Conservation (phyloP, 164 flowering plant species). For the Nelumbo lutea region DNA sequence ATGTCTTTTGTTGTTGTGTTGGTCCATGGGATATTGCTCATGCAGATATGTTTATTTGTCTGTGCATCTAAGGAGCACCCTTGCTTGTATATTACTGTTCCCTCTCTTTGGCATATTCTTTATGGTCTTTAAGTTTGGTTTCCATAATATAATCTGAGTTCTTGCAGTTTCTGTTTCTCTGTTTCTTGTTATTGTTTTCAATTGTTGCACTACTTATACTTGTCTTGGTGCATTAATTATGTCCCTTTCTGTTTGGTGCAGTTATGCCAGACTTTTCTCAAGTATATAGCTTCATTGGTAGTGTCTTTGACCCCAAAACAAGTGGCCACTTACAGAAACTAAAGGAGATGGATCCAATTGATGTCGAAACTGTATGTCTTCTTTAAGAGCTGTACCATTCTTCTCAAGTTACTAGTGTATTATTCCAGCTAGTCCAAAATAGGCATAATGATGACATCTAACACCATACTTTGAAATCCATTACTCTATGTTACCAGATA, state of each 20-base stretch:
- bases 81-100: background rate
- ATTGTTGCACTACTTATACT: background rate
- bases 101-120: background rate
- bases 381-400: background rate
- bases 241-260: conserved; percentile 30
- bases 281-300: conserved; percentile 82
- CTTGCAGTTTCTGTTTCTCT: background rate
- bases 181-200: background rate
- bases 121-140: background rate
- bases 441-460: too few species aligned
- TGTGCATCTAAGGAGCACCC: background rate
- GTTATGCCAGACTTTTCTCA: conserved; percentile 77
- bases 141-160: background rate
- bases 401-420: background rate
- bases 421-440: too few species aligned
- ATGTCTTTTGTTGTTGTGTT: too few species aligned
- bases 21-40: too few species aligned
- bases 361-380: conserved; percentile 71
- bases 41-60: too few species aligned
- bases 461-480: too few species aligned
- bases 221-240: background rate
- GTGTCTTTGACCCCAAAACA: conserved; percentile 72
- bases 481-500: too few species aligned
- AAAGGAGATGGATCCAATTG: conserved; percentile 73
- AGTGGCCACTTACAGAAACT: conserved; percentile 68